phyloP scores from a whole-genome alignment of 345 rosid genomes.

The Adansonia digitata region DNA sequence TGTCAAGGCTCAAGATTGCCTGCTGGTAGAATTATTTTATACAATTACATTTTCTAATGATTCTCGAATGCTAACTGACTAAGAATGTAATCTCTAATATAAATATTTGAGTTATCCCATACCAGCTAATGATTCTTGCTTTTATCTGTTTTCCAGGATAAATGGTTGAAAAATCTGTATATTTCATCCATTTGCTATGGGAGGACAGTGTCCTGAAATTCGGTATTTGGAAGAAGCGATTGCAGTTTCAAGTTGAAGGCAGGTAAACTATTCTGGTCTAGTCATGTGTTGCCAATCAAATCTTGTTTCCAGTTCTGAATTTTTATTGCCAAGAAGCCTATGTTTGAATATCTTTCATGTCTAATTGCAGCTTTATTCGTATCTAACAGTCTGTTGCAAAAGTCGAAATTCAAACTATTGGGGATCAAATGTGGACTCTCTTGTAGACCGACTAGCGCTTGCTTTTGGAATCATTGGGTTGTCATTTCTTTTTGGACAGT shows the following conservation, averaged over 20 bases:
- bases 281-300: background rate
- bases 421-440: too few relatives aligned
- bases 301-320: too few relatives aligned
- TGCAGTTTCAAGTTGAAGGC: background rate
- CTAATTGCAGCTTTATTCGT: too few relatives aligned
- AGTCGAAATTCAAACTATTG: too few relatives aligned
- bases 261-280: background rate
- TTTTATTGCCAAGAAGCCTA: too few relatives aligned
- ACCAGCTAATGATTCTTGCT: background rate
- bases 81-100: background rate
- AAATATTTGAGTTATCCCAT: background rate
- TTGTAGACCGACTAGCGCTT: too few relatives aligned
- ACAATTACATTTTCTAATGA: background rate
- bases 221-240: background rate
- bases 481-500: too few relatives aligned
- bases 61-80: background rate
- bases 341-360: too few relatives aligned
- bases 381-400: too few relatives aligned
- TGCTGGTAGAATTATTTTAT: background rate
- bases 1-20: background rate
- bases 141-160: constrained; percentile 36
- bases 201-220: constrained; percentile 66
- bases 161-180: constrained; percentile 72
- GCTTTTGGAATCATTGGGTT: too few relatives aligned
- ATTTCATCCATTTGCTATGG: constrained; percentile 81